Evolutionary conservation across 805 yeast genomes (phyloP), one percentile per base, ranked within the genome.

Genomic region (Candida koratica): DNA sequence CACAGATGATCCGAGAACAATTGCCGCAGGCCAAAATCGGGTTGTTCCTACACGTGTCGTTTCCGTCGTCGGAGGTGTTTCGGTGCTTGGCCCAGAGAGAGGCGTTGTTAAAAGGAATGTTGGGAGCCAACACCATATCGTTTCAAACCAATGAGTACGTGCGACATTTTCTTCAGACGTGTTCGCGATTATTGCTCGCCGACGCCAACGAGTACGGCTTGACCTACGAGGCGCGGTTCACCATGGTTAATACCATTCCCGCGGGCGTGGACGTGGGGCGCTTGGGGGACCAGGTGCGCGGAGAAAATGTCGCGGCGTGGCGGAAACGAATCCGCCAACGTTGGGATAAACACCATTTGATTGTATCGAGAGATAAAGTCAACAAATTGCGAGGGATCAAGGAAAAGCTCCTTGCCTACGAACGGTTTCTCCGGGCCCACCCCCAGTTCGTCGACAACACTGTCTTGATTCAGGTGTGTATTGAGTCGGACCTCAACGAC

Each of bases 31-130:
- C 95, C 2, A 78, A 82, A 44, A 88, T 93, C 47, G 97, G 96
- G 0, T 84, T 89, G 48, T 93, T 88, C 59, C 66, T 93, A 39
- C 98, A 93, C 52, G 85, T 90, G 10, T 84, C 97, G 1, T 90
- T 90, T 65, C 98, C 98, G 6, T 84, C 96, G 3, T 79, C 90
- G 39, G 98, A 90, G 57, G 96, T 90, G 3, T 93, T 89, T 61
- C 72, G 97, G 45, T 89, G 97, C 51, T 73, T 90, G 43, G 96
- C 97, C 1, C 93, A 87, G 50, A 73, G 98, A 49, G 79, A 77
- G 33, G 74, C 73, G 9, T 69, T 93, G 10, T 64, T 93, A 11
- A 70, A 74, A 42, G 98, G 98, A 14, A 70, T 90, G 62, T 64
- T 93, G 19, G 97, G 96, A 9, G 88, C 97, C 1, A 87, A 86